Evolutionary conservation across 495 filamentous ascomycete species (phyloP).

Genomic region (Talaromyces proteolyticus): DNA sequence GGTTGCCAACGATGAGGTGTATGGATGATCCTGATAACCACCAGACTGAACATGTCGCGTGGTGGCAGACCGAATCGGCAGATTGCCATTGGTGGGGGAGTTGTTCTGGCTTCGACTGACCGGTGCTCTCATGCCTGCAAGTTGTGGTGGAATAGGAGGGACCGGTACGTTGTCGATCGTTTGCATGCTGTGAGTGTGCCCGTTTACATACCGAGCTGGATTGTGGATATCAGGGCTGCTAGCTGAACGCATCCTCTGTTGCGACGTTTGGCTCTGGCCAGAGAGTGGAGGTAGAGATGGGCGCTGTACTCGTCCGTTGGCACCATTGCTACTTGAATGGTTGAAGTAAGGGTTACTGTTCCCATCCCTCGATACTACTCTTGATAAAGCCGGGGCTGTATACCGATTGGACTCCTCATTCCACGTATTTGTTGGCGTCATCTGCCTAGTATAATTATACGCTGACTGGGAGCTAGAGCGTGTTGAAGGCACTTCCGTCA

Average conservation of each 20-base stretch:
- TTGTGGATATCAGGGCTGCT: constrained; percentile 65
- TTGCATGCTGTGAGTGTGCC: constrained; percentile 56
- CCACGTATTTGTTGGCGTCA: constrained; percentile 50
- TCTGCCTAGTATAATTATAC: constrained; percentile 75
- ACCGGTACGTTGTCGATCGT: constrained; percentile 63
- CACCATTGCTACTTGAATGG: constrained; percentile 9
- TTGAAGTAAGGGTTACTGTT: constrained; percentile 51
- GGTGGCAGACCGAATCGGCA: constrained; percentile 40
- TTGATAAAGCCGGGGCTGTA: constrained; percentile 80
- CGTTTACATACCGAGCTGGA: constrained; percentile 45
- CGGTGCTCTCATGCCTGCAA: constrained; percentile 51
- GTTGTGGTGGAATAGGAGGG: constrained; percentile 55
- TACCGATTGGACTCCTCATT: constrained; percentile 70
- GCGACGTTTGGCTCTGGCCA: constrained; percentile 47
- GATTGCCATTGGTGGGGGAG: constrained; percentile 49
- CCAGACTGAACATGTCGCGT: constrained; percentile 23
- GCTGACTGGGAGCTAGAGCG: constrained; percentile 72
- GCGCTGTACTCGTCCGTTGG: constrained; percentile 65
- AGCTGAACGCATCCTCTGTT: constrained; percentile 59
- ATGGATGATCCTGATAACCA: constrained; percentile 7
- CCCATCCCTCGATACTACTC: constrained; percentile 74
- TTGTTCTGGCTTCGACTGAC: constrained; percentile 64
- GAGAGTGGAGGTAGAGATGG: constrained; percentile 80
- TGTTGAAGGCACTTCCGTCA: constrained; percentile 77
- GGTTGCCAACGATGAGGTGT: constrained; percentile 14